These are phyloP conservation scores for Zymoseptoria ardabiliae DNA, from an alignment of 2,329 filamentous ascomycete genomes.

Conservation along the genomic window DNA sequence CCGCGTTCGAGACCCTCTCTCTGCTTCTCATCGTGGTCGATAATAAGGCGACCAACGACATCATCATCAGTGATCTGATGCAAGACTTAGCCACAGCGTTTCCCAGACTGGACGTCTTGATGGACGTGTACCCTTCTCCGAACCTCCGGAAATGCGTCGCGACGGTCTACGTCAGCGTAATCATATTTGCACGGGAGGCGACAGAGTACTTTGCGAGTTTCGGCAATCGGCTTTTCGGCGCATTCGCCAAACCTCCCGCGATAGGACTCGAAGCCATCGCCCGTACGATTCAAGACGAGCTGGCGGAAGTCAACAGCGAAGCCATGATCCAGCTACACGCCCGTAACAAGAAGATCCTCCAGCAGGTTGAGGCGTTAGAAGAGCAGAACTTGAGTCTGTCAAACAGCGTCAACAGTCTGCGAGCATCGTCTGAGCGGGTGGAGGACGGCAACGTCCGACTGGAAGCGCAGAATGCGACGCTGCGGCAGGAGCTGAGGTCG, in stretches of 20 bases:
- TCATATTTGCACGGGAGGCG: constrained; percentile 4
- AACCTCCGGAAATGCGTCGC: constrained; percentile 3
- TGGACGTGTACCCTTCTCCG: background rate
- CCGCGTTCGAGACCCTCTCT: constrained; percentile 8
- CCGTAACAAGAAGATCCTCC: background rate
- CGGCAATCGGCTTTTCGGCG: background rate
- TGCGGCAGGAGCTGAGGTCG: background rate
- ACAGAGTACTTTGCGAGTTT: constrained; percentile 1
- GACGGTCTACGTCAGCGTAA: background rate
- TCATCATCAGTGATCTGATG: background rate
- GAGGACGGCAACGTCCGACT: background rate
- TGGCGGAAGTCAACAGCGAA: background rate
- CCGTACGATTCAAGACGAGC: background rate
- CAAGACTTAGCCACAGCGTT: background rate
- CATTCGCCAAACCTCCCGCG: background rate
- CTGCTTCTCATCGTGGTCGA: background rate
- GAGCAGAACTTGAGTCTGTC: background rate
- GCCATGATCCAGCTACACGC: background rate
- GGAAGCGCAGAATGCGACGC: background rate
- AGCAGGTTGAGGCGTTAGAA: background rate
- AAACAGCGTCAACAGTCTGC: background rate
- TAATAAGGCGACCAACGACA: background rate
- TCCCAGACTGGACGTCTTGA: constrained; percentile 4
- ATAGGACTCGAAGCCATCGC: background rate
- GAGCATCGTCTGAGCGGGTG: background rate